Evolutionary conservation across 345 rosid genomes (phyloP), one percentile per base, ranked within the genome.

Genomic region (Cardamine chenopodiifolia): DNA sequence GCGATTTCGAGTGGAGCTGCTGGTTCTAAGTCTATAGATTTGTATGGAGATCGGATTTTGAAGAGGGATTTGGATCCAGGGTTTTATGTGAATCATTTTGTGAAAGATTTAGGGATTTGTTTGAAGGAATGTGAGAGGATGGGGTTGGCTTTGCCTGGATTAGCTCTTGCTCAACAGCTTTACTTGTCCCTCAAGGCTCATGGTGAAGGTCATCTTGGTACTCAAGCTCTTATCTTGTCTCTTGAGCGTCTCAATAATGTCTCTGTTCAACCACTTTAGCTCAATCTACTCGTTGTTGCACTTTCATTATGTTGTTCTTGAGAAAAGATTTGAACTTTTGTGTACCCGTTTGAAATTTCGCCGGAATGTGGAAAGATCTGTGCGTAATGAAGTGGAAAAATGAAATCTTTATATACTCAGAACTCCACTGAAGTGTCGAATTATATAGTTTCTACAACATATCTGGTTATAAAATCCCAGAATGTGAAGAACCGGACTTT

Each of bases 131-230:
- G 98, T 57, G 83, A 91, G 72, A 83, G 72, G 42, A 88, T 91
- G 97, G 96, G 94, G 34, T 82, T 93, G n/a, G 94, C 91, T 34
- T 79, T 93, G 79, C 98, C 97, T 5, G 92, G 97, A 1, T 66
- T 91, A 73, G 97, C 96, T 45, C 82, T 93, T 56, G 91, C 96
- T 22, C 97, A 91, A 20, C 97, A 91, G 85, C 94, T 93, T 81
- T 93, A 89, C 76, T 69, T 91, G 83, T 93, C 96, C 10, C 92
- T 93, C 10, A 91, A 87, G 89, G 97, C 97, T 65, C 92, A 89
- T 17, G 94, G 91, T 35, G 89, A 91, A 77, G 97, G 94, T 40
- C 63, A 77, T 81, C 83, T 93, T 44, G 97, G 96, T 1, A 91
- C 89, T 49, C 94, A 87, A 65, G 96, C 97, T 13, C 81, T 93